Base-by-base conservation (phyloP, 108 stramenopile species). In the Cyclotella sp. region DNA sequence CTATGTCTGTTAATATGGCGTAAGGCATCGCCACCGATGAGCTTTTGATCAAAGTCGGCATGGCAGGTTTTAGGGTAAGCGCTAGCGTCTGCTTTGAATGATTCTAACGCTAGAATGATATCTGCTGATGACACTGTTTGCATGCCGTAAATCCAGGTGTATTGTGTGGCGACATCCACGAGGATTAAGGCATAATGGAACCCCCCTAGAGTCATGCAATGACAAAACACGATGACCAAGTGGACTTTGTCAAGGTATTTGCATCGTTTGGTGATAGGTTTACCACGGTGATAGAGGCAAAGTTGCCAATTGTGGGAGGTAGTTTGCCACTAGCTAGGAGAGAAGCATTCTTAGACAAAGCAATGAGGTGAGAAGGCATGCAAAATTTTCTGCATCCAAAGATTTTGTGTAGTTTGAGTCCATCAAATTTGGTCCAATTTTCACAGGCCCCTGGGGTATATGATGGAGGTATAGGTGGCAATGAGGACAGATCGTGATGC, bases 231-330 rank as follows among this genome's bases (percentile, higher is more conserved):
- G 8, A 64, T 64, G 63, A 45, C 63, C 19, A 64, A 1, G 22
- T 64, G 63, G 18, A 64, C 46, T 29, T 74, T 74, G 52, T 74
- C 63, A 27, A 74, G 63, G 42, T 9, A 74, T 18, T 55, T 65
- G 0, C 63, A 10, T 19, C 63, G 41, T 44, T 64, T 74, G 0
- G 15, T 46, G 63, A 44, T 21, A 0, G 51, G 41, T 55, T 64
- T 64, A 0, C 73, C 73, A 6, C 24, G n/a, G 10, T 40, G 2
- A 74, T 74, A 21, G 73, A 65, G 52, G 73, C 29, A 19, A 55
- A 65, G 42, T 40, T 52, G 0, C 63, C 63, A 26, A 63, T 9
- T 24, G 70, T 60, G 6, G 58, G 3, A 44, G 57, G 70, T 27
- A 42, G 58, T 12, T 43, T n/a, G 14, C 58, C 58, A 27, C 53